Evolutionary conservation across 2,329 filamentous ascomycete species (phyloP).

Genomic region (Huntiella moniliformis): DNA sequence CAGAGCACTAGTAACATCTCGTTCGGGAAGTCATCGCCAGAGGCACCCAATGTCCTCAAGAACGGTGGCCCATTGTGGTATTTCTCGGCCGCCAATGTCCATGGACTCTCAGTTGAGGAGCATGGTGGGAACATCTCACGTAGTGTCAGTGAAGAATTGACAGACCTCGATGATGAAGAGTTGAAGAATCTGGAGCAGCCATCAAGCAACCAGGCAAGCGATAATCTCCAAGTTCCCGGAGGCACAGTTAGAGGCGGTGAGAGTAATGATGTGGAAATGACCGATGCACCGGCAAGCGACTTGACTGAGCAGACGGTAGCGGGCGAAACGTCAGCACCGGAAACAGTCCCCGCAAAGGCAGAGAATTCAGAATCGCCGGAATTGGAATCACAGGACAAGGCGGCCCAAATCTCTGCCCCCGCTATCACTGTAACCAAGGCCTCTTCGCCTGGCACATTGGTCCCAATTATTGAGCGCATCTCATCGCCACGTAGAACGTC

Average conservation of each 20-base stretch:
- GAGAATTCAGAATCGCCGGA: slow-evolving; percentile 10
- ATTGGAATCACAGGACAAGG: slow-evolving; percentile 8
- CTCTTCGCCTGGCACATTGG: slow-evolving; percentile 4
- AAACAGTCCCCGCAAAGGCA: not conserved
- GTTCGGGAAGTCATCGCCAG: not conserved
- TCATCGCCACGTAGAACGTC: slow-evolving; percentile 3
- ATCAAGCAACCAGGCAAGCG: not conserved
- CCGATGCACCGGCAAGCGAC: slow-evolving; percentile 1
- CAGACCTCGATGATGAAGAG: slow-evolving; percentile 82
- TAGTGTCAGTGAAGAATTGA: slow-evolving; percentile 67
- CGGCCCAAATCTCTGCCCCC: not conserved
- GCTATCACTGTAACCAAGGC: slow-evolving; percentile 15
- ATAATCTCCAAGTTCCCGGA: not conserved
- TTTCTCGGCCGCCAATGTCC: slow-evolving; percentile 3
- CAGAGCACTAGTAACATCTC: slow-evolving; percentile 10
- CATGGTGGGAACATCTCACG: slow-evolving; percentile 48
- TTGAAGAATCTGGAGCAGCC: slow-evolving; percentile 42
- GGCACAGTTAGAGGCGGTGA: not conserved
- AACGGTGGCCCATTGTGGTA: slow-evolving; percentile 11
- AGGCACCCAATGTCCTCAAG: slow-evolving; percentile 6
- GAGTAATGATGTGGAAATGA: slow-evolving; percentile 9
- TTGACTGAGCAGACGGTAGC: not conserved
- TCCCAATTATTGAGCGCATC: not conserved
- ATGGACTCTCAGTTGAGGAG: slow-evolving; percentile 23
- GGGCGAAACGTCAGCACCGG: not conserved